Evolutionary conservation across 2,329 filamentous ascomycete genomes (phyloP).

Genomic region (Calonectria hongkongensis): DNA sequence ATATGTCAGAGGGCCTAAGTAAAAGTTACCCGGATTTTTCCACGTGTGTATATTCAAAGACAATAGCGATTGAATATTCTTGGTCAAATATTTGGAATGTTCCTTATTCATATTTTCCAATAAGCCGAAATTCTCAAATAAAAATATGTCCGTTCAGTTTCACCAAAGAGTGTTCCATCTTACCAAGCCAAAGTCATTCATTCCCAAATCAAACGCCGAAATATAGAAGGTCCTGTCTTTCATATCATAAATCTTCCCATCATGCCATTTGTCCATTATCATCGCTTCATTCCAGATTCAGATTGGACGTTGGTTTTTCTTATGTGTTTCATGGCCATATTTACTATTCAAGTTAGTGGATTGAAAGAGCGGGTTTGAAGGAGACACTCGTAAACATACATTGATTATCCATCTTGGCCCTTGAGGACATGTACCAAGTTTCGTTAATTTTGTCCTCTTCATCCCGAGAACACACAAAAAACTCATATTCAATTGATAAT

Average conservation of each 20-base stretch:
- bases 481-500: conserved; percentile 50
- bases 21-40: too few relatives aligned
- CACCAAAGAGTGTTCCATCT: too few relatives aligned
- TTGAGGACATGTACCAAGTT: conserved; percentile 48
- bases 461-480: conserved; percentile 45
- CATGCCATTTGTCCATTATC: background rate
- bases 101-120: too few relatives aligned
- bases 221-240: background rate
- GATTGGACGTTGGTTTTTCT: conserved; percentile 5
- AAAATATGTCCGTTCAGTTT: too few relatives aligned
- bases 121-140: too few relatives aligned
- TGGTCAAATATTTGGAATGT: too few relatives aligned
- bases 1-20: too few relatives aligned
- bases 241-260: background rate
- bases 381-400: conserved; percentile 40
- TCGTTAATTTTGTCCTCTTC: conserved; percentile 48
- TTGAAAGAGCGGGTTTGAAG: background rate
- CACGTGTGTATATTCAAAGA: too few relatives aligned
- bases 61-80: too few relatives aligned
- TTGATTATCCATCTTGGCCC: conserved; percentile 51
- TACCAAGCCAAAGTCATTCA: too few relatives aligned
- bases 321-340: conserved; percentile 49
- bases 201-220: background rate
- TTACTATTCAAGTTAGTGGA: conserved; percentile 46
- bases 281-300: background rate